phyloP scores from a whole-genome alignment of 495 filamentous ascomycete species.

The Podospora anserina region DNA sequence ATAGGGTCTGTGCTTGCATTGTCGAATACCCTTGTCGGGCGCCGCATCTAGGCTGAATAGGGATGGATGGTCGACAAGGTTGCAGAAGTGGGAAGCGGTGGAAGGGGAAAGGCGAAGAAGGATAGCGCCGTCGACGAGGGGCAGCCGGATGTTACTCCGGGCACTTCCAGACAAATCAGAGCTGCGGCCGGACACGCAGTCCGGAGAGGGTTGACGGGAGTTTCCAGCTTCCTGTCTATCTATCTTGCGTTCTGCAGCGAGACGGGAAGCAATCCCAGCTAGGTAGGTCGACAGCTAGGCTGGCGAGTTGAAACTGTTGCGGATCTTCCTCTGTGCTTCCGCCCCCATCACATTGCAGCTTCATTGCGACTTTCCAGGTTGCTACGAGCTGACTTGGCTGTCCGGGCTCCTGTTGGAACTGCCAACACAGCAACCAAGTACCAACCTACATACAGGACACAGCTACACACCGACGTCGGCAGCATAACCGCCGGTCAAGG shows the following conservation, averaged over 20 bases:
- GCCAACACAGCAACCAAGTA: constrained; percentile 2
- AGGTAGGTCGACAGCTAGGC: neutral
- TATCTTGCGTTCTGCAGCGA: neutral
- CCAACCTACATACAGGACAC: neutral
- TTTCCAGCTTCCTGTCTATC: neutral
- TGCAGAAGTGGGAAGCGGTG: neutral
- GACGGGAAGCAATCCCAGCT: neutral
- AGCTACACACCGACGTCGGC: constrained; percentile 4
- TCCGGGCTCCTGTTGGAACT: neutral
- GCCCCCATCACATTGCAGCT: constrained; percentile 14
- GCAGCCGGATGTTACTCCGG: constrained; percentile 7
- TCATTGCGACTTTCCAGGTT: neutral
- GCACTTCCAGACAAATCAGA: neutral
- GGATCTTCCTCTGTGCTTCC: constrained; percentile 8
- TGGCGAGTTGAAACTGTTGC: neutral
- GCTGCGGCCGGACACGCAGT: neutral
- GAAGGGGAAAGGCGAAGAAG: constrained; percentile 1
- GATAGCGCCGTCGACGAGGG: neutral
- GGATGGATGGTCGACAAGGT: neutral
- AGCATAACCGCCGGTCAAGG: neutral
- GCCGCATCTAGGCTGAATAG: constrained; percentile 1
- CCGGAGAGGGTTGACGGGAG: neutral
- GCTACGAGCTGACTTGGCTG: neutral
- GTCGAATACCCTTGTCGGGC: constrained; percentile 2
- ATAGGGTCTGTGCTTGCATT: constrained; percentile 14